Evolutionary conservation across 2,329 filamentous ascomycete species (phyloP).

Genomic region (Cladophialophora exuberans): DNA sequence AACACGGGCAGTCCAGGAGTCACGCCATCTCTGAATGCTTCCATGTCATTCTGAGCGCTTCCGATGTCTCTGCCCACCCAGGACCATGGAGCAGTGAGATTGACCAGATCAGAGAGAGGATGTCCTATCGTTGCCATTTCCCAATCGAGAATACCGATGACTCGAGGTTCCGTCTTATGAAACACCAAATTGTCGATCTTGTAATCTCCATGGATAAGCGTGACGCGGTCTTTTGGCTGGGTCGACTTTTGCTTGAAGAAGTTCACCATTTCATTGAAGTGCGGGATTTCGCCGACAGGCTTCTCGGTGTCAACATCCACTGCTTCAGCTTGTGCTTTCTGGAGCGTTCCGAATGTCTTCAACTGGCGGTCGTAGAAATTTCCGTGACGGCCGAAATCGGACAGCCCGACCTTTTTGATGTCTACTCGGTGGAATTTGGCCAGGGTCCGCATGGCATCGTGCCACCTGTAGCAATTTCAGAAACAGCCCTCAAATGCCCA

Average conservation of each 20-base stretch:
- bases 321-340: conserved; percentile 73
- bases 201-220: conserved; percentile 91
- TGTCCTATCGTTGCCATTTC: conserved; percentile 99
- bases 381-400: conserved; percentile 69
- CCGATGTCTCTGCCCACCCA: conserved; percentile 41
- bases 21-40: conserved; percentile 61
- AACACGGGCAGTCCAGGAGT: conserved; percentile 69
- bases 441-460: conserved; percentile 78
- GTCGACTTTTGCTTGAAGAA: conserved; percentile 73
- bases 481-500: too few relatives aligned
- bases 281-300: conserved; percentile 79
- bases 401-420: conserved; percentile 68
- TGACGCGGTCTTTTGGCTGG: conserved; percentile 76
- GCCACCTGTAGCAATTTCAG: conserved; percentile 69
- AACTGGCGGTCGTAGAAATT: conserved; percentile 89
- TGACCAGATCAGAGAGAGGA: conserved; percentile 86
- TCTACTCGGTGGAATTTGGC: conserved; percentile 81
- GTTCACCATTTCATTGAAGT: conserved; percentile 75
- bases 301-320: conserved; percentile 76
- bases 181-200: conserved; percentile 93
- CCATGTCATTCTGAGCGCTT: conserved; percentile 25
- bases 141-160: conserved; percentile 96
- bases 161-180: conserved; percentile 81
- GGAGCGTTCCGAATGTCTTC: conserved; percentile 78
- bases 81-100: conserved; percentile 61